Percentiles rank a stretch among this genome's conserved stretches.
Evolutionary conservation across 2,329 filamentous ascomycete species (phyloP).

Genomic region (Hirsutella minnesotensis): DNA sequence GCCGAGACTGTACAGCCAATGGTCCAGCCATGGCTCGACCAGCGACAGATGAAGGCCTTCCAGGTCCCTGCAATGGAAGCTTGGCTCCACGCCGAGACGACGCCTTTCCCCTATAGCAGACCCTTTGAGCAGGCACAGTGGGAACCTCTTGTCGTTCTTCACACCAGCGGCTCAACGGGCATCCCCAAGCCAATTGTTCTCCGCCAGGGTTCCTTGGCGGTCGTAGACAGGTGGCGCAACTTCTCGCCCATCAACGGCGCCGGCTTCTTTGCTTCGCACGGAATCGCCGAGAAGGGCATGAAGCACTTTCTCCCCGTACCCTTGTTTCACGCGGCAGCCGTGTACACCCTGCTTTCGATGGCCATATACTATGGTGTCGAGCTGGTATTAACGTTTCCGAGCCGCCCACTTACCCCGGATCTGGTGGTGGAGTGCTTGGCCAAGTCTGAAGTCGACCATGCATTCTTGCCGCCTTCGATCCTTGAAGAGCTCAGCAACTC

Average conservation of each 20-base stretch:
- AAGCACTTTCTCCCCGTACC: conserved; percentile 17
- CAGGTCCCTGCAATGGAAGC: conserved; percentile 18
- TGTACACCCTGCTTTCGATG: conserved; percentile 10
- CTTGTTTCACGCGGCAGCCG: conserved; percentile 24
- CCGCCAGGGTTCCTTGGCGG: conserved; percentile 24
- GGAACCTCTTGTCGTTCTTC: conserved; percentile 6
- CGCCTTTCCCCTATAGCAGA: conserved; percentile 11
- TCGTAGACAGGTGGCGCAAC: conserved; percentile 19
- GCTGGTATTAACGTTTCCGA: conserved; percentile 15
- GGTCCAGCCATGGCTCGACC: conserved; percentile 6
- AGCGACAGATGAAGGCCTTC: conserved; percentile 22
- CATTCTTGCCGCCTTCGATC: conserved; percentile 25
- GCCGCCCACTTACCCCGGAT: conserved; percentile 22
- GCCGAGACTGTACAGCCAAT: conserved; percentile 4
- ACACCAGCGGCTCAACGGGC: conserved; percentile 8
- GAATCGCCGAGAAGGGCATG: conserved; percentile 3
- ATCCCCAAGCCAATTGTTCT: conserved; percentile 22
- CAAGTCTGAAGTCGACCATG: conserved; percentile 14
- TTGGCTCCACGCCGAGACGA: conserved; percentile 19
- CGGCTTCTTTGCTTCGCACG: neutral
- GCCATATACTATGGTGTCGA: conserved; percentile 17
- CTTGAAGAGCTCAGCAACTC: conserved; percentile 29
- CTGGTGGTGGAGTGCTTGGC: conserved; percentile 18
- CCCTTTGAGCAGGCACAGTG: conserved; percentile 4
- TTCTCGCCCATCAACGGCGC: conserved; percentile 4